These are phyloP conservation scores for Aspergillus oerlinghausenensis DNA, from an alignment of 2,329 filamentous ascomycete species.

Conservation along the genomic window DNA sequence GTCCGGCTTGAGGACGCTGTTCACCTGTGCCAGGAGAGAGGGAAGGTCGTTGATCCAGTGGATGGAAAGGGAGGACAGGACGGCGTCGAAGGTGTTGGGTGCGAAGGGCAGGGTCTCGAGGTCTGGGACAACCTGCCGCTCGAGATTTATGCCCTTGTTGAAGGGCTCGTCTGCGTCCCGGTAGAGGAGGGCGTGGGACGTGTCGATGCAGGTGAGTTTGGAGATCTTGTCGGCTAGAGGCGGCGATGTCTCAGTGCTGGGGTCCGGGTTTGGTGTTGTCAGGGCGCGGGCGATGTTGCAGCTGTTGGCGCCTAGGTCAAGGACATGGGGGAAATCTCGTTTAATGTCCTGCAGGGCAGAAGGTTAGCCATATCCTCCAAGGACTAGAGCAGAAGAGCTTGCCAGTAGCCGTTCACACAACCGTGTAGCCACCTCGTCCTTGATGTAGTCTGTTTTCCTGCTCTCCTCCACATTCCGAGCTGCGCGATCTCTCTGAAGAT, in stretches of 20 bases:
- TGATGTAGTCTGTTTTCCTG: slow-evolving; percentile 82
- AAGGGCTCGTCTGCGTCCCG: slow-evolving; percentile 65
- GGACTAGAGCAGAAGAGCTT: slow-evolving; percentile 16
- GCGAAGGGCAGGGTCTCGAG: slow-evolving; percentile 70
- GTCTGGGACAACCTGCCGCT: slow-evolving; percentile 65
- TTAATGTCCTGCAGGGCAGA: slow-evolving; percentile 70
- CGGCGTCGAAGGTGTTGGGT: slow-evolving; percentile 76
- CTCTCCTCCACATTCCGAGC: slow-evolving; percentile 66
- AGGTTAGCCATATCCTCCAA: slow-evolving; percentile 11
- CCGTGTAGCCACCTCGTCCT: slow-evolving; percentile 82
- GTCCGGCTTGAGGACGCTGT: slow-evolving; percentile 82
- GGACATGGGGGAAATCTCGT: slow-evolving; percentile 72
- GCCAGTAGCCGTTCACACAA: slow-evolving; percentile 82
- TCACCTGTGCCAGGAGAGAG: slow-evolving; percentile 76
- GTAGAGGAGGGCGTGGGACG: slow-evolving; percentile 71
- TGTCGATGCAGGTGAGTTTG: slow-evolving; percentile 75
- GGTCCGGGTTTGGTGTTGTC: slow-evolving; percentile 63
- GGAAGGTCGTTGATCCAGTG: slow-evolving; percentile 99
- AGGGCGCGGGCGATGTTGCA: slow-evolving; percentile 88
- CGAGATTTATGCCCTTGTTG: slow-evolving; percentile 68
- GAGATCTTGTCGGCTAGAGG: slow-evolving; percentile 68
- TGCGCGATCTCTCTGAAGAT: slow-evolving; percentile 84
- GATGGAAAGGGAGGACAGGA: slow-evolving; percentile 81
- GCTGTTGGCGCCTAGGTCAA: slow-evolving; percentile 92
- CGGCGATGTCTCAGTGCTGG: slow-evolving; percentile 35